Conservation (phyloP, 371 early-diverging fungal genomes). For the Ordospora pajunii region DNA sequence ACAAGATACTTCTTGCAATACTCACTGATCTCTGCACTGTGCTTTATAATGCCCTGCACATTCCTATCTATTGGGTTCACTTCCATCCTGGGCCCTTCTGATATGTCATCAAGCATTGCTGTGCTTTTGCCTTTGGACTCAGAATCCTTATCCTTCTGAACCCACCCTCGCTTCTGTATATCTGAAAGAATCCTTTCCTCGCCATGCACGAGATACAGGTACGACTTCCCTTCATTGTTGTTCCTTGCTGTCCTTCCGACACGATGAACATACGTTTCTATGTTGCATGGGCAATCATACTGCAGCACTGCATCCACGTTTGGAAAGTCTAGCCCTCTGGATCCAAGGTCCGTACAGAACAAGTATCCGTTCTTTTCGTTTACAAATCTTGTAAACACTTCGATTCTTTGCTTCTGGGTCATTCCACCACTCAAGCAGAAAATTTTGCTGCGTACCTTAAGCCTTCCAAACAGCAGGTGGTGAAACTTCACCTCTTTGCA, state of each 20-base stretch:
- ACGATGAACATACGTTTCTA: slow-evolving; percentile 95
- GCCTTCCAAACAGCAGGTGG: slow-evolving; percentile 62
- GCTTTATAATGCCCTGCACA: neutral
- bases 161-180: slow-evolving; percentile 2
- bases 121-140: neutral
- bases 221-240: slow-evolving; percentile 72
- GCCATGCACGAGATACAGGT: slow-evolving; percentile 1
- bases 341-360: slow-evolving; percentile 70
- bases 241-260: slow-evolving; percentile 97
- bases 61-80: neutral
- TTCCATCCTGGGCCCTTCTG: neutral
- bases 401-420: neutral
- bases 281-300: slow-evolving; percentile 94
- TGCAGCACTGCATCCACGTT: slow-evolving; percentile 97
- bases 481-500: slow-evolving; percentile 63
- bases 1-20: slow-evolving; percentile 7
- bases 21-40: neutral
- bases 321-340: slow-evolving; percentile 97
- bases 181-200: neutral
- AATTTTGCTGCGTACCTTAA: neutral
- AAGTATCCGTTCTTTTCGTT: slow-evolving; percentile 23
- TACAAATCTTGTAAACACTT: neutral
- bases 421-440: slow-evolving; percentile 6
- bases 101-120: neutral
- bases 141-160: neutral